Conservation (phyloP, 306 rosid genomes). For the Gleditsia sinensis region DNA sequence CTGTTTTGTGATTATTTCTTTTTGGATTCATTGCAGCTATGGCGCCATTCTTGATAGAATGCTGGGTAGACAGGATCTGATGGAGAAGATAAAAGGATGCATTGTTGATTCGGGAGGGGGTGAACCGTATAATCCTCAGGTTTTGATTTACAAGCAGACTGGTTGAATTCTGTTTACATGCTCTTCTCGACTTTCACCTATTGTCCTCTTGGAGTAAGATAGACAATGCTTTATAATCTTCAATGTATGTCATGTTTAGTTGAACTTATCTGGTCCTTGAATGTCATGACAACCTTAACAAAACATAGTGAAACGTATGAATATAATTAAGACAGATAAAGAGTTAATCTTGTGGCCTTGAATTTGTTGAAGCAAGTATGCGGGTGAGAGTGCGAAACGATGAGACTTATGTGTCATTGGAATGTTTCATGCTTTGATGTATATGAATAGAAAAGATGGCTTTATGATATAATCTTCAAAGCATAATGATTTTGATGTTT, state of each 20-base stretch:
- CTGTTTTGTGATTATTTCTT: neutral
- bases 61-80: conserved; percentile 49
- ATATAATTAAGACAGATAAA: neutral
- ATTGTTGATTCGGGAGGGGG: conserved; percentile 92
- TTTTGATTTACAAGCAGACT: conserved; percentile 14
- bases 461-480: neutral
- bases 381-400: neutral
- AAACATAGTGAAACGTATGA: neutral
- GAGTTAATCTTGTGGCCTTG: neutral
- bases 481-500: neutral
- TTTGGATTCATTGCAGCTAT: conserved; percentile 52
- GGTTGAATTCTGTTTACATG: neutral
- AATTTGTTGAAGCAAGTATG: neutral
- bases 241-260: neutral
- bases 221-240: neutral
- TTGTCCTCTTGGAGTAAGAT: neutral
- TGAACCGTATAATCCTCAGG: conserved; percentile 84
- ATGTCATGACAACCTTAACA: neutral
- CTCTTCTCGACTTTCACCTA: neutral
- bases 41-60: conserved; percentile 67
- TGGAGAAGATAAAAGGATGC: conserved; percentile 77
- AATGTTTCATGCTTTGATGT: neutral
- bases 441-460: neutral
- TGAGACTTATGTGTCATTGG: neutral
- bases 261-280: neutral